A percentile compares a stretch with the other conserved stretches of the same genome.
phyloP scores from a whole-genome alignment of 495 filamentous ascomycete species.

The Jackrogersella minutella region DNA sequence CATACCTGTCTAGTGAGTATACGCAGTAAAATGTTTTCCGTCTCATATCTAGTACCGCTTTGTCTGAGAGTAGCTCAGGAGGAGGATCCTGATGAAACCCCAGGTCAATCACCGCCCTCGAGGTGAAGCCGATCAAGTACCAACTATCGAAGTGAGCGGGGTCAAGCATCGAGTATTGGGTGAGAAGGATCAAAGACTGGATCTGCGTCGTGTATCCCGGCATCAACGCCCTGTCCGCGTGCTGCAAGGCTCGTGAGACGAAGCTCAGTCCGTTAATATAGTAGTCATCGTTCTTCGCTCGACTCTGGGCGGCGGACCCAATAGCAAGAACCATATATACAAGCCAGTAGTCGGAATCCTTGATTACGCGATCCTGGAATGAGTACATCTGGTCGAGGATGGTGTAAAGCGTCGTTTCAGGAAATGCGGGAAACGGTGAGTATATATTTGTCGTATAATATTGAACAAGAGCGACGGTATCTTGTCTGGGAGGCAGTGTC shows the following conservation, averaged over 20 bases:
- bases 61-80: slow-evolving; percentile 65
- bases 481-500: slow-evolving; percentile 70
- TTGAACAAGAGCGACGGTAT: slow-evolving; percentile 71
- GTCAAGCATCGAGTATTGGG: slow-evolving; percentile 86
- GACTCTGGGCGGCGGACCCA: slow-evolving; percentile 74
- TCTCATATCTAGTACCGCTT: slow-evolving; percentile 73
- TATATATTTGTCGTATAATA: slow-evolving; percentile 85
- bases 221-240: slow-evolving; percentile 80
- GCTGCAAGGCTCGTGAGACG: slow-evolving; percentile 72
- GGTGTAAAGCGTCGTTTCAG: slow-evolving; percentile 74
- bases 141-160: slow-evolving; percentile 89
- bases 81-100: slow-evolving; percentile 90
- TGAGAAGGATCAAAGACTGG: slow-evolving; percentile 83
- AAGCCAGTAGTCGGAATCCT: slow-evolving; percentile 80
- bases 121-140: slow-evolving; percentile 88
- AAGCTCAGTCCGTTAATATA: slow-evolving; percentile 71
- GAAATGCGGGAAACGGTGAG: slow-evolving; percentile 78
- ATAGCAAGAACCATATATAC: slow-evolving; percentile 90
- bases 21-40: slow-evolving; percentile 85
- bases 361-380: slow-evolving; percentile 66
- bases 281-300: slow-evolving; percentile 66
- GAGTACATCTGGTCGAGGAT: slow-evolving; percentile 81
- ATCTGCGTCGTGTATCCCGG: slow-evolving; percentile 84
- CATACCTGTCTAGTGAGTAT: slow-evolving; percentile 84
- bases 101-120: slow-evolving; percentile 82